phyloP scores from a whole-genome alignment of 23 red algal genomes.

The Gracilaria domingensis region DNA sequence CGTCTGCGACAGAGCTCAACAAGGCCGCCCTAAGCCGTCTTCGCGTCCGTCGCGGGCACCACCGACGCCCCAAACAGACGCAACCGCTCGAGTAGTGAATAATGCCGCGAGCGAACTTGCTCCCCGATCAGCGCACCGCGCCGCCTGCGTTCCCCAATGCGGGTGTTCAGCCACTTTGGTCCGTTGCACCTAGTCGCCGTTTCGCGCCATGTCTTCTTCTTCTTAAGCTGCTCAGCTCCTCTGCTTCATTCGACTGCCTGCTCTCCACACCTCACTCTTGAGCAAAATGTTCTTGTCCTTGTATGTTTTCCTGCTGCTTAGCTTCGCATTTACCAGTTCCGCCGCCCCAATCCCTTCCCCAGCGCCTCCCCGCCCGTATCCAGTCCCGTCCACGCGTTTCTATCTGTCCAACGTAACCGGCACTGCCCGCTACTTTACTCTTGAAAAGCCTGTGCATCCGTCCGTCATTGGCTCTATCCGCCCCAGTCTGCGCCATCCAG shows the following conservation, averaged over 20 bases:
- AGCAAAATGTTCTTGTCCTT: not conserved
- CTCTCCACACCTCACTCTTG: not conserved
- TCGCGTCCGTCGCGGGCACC: not conserved
- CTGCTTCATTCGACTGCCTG: not conserved
- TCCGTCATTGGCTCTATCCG: constrained; percentile 35
- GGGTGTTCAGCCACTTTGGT: too few relatives aligned
- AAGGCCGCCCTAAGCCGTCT: too few relatives aligned
- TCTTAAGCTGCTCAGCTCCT: not conserved
- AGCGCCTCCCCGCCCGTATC: constrained; percentile 9
- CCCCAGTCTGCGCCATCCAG: not conserved
- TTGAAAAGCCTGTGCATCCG: constrained; percentile 16
- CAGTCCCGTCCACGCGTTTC: constrained; percentile 18
- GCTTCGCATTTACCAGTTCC: not conserved
- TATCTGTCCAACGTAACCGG: constrained; percentile 44
- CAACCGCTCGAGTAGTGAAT: not conserved
- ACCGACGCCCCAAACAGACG: not conserved
- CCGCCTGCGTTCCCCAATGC: too few relatives aligned
- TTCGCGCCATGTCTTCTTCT: too few relatives aligned
- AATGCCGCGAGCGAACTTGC: too few relatives aligned
- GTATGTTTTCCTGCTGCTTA: not conserved
- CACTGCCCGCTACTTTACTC: constrained; percentile 34
- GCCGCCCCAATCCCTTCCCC: constrained; percentile 10
- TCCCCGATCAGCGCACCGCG: too few relatives aligned
- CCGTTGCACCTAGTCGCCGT: too few relatives aligned
- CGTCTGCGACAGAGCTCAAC: too few relatives aligned